Evolutionary conservation across 2,329 filamentous ascomycete genomes (phyloP).

Genomic region (Fusarium piperis): DNA sequence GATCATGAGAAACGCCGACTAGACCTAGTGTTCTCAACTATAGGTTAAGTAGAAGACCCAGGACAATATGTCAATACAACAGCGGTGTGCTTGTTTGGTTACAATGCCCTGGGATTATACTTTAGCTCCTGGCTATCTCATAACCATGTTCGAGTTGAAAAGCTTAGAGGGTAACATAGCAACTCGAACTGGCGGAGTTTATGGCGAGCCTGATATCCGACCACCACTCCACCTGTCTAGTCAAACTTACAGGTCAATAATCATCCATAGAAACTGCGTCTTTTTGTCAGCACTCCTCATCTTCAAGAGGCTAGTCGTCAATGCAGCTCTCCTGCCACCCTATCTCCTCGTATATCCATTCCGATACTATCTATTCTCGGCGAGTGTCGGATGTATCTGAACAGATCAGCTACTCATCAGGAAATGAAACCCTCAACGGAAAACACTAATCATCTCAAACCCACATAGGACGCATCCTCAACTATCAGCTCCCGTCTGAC

Average conservation of each 20-base stretch:
- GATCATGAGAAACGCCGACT: neutral
- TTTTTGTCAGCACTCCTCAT: neutral
- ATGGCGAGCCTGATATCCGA: neutral
- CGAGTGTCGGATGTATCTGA: neutral
- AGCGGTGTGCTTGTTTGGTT: neutral
- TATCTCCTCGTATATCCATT: neutral
- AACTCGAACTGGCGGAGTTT: neutral
- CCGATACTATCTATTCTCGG: neutral
- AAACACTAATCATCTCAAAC: neutral
- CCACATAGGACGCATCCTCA: neutral
- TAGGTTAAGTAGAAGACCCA: neutral
- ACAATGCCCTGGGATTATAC: no score
- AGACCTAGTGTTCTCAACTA: neutral
- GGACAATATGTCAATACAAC: neutral
- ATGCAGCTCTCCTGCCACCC: neutral
- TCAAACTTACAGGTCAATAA: neutral
- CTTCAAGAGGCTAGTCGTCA: neutral
- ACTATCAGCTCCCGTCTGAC: neutral
- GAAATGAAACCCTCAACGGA: neutral
- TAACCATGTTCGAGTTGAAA: neutral
- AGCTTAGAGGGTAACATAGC: neutral
- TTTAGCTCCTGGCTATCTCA: no score
- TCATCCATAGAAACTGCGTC: neutral
- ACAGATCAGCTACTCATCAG: constrained; percentile 10
- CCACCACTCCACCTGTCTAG: neutral